Evolutionary conservation across 306 rosid species (phyloP), one percentile per base, ranked within the genome.

Genomic region (Vigna radiata): DNA sequence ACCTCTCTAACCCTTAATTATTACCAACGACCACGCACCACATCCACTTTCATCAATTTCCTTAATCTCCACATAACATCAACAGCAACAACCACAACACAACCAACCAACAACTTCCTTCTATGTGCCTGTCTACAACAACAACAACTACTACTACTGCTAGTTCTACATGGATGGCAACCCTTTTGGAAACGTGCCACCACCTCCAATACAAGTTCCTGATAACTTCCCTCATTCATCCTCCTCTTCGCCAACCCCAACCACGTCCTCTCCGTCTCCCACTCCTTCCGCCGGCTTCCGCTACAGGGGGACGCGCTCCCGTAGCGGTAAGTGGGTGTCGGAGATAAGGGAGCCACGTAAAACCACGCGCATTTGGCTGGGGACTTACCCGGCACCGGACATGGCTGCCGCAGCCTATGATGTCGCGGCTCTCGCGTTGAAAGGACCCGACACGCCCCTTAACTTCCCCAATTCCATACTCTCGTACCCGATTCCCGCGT

Each of bases 321-420:
- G 99, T 76, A 86, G 96, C 31, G 94, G 99, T 3, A 95, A 95
- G 56, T 95, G 99, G 99, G 99, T 92, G 27, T 95, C 97, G 1
- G 99, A 95, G 83, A 95, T 95, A 64, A 80, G 99, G 0, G 97
- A 95, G 91, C 99, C 99, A 11, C 92, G 96, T 39, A 92, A 95
- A 72, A 77, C 96, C 7, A 89, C 85, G 12, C 92, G 99, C 78
- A 90, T 95, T 66, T 95, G 99, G 99, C 95, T 95, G 0, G 99
- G 99, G 0, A 95, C 99, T 0, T 92, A 92, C 63, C 87, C 93
- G 0, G 83, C 86, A 2, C 82, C 97, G 0, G 97, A 95, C 36
- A 95, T 92, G 99, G 97, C 99, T 0, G 99, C 99, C 0, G 97
- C 99, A 0, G 99, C 99, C 0, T 95, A 95, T 19, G 99, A 95